These are phyloP conservation scores for Artemisia annua DNA, from an alignment of 129 eudicot species.

Conservation along the genomic window DNA sequence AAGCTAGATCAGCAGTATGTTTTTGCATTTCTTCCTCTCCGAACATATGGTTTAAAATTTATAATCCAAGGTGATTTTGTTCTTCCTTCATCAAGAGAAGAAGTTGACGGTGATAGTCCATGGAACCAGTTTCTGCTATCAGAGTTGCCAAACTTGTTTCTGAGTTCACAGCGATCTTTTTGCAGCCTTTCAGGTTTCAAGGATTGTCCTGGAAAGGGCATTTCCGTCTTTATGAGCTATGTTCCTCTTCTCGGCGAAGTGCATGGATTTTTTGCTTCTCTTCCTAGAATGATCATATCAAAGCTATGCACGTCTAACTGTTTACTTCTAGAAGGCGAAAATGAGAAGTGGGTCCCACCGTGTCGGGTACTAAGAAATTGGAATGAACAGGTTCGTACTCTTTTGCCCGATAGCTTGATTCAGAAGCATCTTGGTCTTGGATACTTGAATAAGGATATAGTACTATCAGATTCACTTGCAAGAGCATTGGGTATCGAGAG, in stretches of 20 bases:
- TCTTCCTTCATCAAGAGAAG: slow-evolving; percentile 97
- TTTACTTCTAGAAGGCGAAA: slow-evolving; percentile 61
- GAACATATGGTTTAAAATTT: slow-evolving; percentile 87
- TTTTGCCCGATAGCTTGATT: slow-evolving; percentile 75
- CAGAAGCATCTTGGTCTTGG: slow-evolving; percentile 87
- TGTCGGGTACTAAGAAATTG: slow-evolving; percentile 81
- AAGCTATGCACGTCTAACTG: slow-evolving; percentile 75
- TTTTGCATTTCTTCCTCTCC: slow-evolving; percentile 88
- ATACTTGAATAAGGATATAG: slow-evolving; percentile 61
- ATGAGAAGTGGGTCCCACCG: slow-evolving; percentile 76
- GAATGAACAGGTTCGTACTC: slow-evolving; percentile 59
- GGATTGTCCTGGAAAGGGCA: slow-evolving; percentile 56
- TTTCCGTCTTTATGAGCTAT: slow-evolving; percentile 70
- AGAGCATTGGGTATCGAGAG: slow-evolving; percentile 72
- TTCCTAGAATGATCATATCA: slow-evolving; percentile 83
- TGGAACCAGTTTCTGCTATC: slow-evolving; percentile 95
- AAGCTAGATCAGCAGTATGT: slow-evolving; percentile 73
- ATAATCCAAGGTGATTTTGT: slow-evolving; percentile 93
- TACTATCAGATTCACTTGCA: slow-evolving; percentile 69
- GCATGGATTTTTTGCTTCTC: slow-evolving; percentile 83
- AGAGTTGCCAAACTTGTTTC: slow-evolving; percentile 72
- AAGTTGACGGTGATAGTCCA: slow-evolving; percentile 84
- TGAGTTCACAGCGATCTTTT: slow-evolving; percentile 60
- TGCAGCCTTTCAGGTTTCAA: slow-evolving; percentile 68
- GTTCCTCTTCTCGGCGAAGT: slow-evolving; percentile 90